Evolutionary conservation across 2,329 filamentous ascomycete species (phyloP).

Genomic region (Aspergillus phoenicis): DNA sequence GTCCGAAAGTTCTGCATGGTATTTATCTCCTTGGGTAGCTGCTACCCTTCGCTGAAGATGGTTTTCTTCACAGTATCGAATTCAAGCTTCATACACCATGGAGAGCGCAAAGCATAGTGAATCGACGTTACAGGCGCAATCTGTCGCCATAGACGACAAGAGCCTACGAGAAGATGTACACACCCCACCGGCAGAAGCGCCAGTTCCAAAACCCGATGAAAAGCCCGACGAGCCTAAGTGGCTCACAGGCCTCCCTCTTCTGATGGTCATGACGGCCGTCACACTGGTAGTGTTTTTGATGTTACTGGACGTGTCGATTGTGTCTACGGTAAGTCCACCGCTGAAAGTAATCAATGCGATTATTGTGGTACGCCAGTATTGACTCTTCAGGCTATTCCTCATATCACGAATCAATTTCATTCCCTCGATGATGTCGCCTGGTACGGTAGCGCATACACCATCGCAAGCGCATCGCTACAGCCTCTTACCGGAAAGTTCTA

Average conservation of each 20-base stretch:
- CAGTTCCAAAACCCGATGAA: background rate
- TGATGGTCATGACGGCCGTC: constrained; percentile 38
- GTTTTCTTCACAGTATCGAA: background rate
- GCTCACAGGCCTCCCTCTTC: constrained; percentile 21
- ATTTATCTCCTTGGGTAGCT: background rate
- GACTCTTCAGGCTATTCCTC: constrained; percentile 46
- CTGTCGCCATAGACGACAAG: background rate
- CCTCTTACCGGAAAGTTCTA: constrained; percentile 15
- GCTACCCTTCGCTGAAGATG: background rate
- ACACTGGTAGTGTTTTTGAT: constrained; percentile 52
- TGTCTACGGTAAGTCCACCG: constrained; percentile 48
- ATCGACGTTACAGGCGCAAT: background rate
- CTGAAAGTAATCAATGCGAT: background rate
- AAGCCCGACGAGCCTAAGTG: constrained; percentile 13
- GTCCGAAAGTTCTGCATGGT: background rate
- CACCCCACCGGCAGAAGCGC: background rate
- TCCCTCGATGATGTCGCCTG: constrained; percentile 40
- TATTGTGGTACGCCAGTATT: background rate
- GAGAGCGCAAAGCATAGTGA: background rate
- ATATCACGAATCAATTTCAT: constrained; percentile 49
- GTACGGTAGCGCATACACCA: constrained; percentile 44
- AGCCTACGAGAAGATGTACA: background rate
- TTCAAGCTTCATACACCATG: background rate
- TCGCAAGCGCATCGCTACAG: constrained; percentile 28
- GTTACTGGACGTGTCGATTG: constrained; percentile 57